Base-by-base conservation (phyloP, 352 stramenopile species). In the Globisporangium irregulare region DNA sequence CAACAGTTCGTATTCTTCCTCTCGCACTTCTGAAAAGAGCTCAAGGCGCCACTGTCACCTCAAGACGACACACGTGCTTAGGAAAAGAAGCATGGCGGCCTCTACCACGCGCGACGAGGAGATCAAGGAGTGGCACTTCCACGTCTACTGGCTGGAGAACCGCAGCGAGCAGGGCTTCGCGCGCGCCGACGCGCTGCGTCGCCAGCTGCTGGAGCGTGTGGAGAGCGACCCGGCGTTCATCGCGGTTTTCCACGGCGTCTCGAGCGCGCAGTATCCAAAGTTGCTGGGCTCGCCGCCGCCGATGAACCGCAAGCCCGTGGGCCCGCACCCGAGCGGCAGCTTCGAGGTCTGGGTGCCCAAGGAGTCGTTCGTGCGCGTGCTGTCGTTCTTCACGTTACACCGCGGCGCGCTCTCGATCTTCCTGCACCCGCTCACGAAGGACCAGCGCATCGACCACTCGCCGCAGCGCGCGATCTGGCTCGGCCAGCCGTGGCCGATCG, bases 111-210 rank as follows among this genome's bases (percentile, higher is more conserved):
- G 25, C 36, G 64, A 64, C 53, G 69, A 54, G 10, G 50, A 63
- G 46, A 77, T 90, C 67, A 82, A 87, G 65, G 86, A 93, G 54
- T 93, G 80, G 78, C 86, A 92, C 58, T 92, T 93, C 68, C 86
- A 93, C 71, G 77, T 78, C 27, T 93, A 84, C 72, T 92, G 74
- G 71, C 86, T 80, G 67, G 76, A 76, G 56, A 80, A 57, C 10
- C 59, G 54, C 57, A 90, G 79, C 65, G 65, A 80, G 62, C 59
- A 63, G 34, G 80, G 67, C 48, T 77, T 68, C 24, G 68, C 72
- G 32, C 77, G 89, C 32, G 86, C 82, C 0, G 64, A 78, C 20
- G 68, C 73, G 46, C 67, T 92, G 38, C 80, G 76, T 1, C 72
- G 78, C 14, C 68, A 72, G 62, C 74, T 93, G 12, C 73, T 93